phyloP scores from a whole-genome alignment of 2,329 filamentous ascomycete genomes.

The Fusarium dimerum region DNA sequence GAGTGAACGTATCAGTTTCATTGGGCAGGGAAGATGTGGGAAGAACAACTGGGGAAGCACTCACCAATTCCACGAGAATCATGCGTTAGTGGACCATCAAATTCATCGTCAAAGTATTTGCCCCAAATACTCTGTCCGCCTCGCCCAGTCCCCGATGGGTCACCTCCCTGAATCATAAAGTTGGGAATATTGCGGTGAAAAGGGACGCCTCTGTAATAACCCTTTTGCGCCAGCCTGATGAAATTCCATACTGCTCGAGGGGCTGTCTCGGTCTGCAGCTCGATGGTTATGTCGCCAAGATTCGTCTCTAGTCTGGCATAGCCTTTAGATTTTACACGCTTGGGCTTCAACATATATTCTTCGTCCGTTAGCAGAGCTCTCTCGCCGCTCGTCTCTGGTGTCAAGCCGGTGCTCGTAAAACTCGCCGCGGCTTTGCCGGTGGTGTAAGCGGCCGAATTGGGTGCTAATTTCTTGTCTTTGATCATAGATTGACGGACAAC shows the following conservation, averaged over 20 bases:
- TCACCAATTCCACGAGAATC: slow-evolving; percentile 68
- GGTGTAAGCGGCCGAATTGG: slow-evolving; percentile 88
- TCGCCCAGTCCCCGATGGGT: slow-evolving; percentile 87
- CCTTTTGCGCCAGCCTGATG: slow-evolving; percentile 79
- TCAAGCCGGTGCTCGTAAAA: slow-evolving; percentile 92
- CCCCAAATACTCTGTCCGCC: slow-evolving; percentile 93
- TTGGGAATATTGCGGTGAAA: slow-evolving; percentile 95
- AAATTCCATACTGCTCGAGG: slow-evolving; percentile 98
- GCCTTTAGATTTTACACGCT: slow-evolving; percentile 84
- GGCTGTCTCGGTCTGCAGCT: slow-evolving; percentile 87
- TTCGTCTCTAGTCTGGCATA: slow-evolving; percentile 90
- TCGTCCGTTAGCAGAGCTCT: slow-evolving; percentile 87
- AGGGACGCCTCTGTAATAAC: slow-evolving; percentile 80
- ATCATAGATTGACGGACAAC: slow-evolving; percentile 40
- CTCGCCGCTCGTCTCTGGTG: slow-evolving; percentile 85
- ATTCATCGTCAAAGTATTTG: slow-evolving; percentile 91
- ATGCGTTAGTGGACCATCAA: slow-evolving; percentile 87
- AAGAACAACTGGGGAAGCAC: slow-evolving; percentile 37
- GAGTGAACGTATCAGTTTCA: slow-evolving; percentile 5
- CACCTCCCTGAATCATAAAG: slow-evolving; percentile 98
- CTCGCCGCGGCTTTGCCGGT: slow-evolving; percentile 89
- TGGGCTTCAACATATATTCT: slow-evolving; percentile 93
- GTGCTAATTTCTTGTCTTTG: slow-evolving; percentile 62
- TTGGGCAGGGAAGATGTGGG: neutral
- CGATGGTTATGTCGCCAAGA: slow-evolving; percentile 80